phyloP scores from a whole-genome alignment of 805 yeast species.

The Sugiyamaella chiloensis region DNA sequence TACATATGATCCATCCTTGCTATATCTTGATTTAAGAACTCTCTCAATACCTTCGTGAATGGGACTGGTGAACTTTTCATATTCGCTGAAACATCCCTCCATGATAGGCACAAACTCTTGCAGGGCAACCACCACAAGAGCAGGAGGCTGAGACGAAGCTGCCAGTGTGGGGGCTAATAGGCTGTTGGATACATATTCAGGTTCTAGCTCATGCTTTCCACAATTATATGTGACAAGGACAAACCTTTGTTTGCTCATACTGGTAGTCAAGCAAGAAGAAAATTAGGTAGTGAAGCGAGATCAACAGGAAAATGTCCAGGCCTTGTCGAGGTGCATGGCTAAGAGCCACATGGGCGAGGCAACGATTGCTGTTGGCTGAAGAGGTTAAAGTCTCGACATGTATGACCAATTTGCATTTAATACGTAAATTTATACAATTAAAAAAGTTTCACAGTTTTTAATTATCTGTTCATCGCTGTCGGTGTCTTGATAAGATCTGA shows the following conservation, averaged over 20 bases:
- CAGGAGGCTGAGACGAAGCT: constrained; percentile 12
- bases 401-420: not conserved
- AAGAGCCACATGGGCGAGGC: not conserved
- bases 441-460: too few relatives aligned
- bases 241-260: not conserved
- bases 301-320: not conserved
- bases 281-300: too few relatives aligned
- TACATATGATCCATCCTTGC: constrained; percentile 18
- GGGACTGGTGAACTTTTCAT: constrained; percentile 26
- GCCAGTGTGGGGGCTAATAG: constrained; percentile 11
- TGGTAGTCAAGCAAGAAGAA: not conserved
- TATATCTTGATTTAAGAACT: constrained; percentile 18
- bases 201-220: constrained; percentile 24
- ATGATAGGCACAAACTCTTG: constrained; percentile 38
- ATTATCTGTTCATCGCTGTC: too few relatives aligned
- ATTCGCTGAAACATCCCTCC: constrained; percentile 30
- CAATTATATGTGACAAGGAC: constrained; percentile 31
- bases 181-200: constrained; percentile 10
- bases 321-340: not conserved
- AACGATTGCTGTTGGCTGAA: not conserved
- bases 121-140: constrained; percentile 33
- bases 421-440: too few relatives aligned
- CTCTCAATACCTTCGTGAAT: constrained; percentile 27
- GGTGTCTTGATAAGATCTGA: too few relatives aligned
- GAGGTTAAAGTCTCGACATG: not conserved